phyloP scores from a whole-genome alignment of 305 asterid species.

The Andrographis paniculata region DNA sequence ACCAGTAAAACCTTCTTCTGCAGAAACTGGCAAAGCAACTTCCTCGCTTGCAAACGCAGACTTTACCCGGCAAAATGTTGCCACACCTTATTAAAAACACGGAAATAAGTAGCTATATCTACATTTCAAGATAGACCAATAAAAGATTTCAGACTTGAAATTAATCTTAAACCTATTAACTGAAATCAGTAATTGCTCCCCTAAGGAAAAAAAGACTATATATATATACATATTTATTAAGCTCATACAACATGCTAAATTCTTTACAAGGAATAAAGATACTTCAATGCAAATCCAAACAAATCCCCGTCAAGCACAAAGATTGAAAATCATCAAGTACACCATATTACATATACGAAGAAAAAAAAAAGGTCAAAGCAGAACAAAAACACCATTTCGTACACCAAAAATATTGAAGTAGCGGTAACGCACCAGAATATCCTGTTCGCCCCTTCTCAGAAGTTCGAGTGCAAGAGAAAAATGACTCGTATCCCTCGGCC shows the following conservation, averaged over 20 bases:
- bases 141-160: not conserved
- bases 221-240: too few relatives aligned
- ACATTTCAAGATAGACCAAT: not conserved
- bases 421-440: slow-evolving; percentile 50
- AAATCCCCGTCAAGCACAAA: not conserved
- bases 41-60: slow-evolving; percentile 69
- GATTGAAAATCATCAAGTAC: not conserved
- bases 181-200: too few relatives aligned
- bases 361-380: not conserved
- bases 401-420: slow-evolving; percentile 1
- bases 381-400: not conserved
- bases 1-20: slow-evolving; percentile 93
- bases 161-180: not conserved
- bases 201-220: too few relatives aligned
- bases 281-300: not conserved
- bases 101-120: not conserved
- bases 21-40: slow-evolving; percentile 74
- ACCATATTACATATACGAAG: not conserved
- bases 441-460: slow-evolving; percentile 78
- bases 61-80: slow-evolving; percentile 86
- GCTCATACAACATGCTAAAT: too few relatives aligned
- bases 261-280: too few relatives aligned
- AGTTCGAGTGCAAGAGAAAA: slow-evolving; percentile 84
- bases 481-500: slow-evolving; percentile 92
- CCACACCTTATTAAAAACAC: slow-evolving; percentile 52